phyloP scores from a whole-genome alignment of 2,329 filamentous ascomycete genomes.

The Colletotrichum incanum region DNA sequence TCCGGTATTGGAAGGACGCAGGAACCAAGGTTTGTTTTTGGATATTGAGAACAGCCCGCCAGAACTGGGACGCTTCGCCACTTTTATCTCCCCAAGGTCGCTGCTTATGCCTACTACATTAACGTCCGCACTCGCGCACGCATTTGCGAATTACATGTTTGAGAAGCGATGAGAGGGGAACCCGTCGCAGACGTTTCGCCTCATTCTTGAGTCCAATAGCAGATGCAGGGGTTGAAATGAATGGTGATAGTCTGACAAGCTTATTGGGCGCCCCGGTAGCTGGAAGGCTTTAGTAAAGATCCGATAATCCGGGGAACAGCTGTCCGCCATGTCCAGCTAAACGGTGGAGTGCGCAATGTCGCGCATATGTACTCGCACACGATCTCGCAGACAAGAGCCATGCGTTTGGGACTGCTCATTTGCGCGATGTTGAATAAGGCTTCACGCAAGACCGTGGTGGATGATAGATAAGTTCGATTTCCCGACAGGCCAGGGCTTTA shows the following conservation, averaged over 20 bases:
- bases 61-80: not conserved
- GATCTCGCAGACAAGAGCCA: not conserved
- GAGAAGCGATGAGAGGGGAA: not conserved
- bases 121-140: constrained; percentile 8
- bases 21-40: not conserved
- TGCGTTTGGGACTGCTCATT: not conserved
- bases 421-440: not conserved
- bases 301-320: constrained; percentile 26
- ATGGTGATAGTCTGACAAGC: not conserved
- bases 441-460: not conserved
- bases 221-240: not conserved
- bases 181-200: constrained; percentile 5
- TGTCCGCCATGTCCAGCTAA: constrained; percentile 33
- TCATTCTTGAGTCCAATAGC: constrained; percentile 24
- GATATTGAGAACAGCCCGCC: not conserved
- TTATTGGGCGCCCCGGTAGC: constrained; percentile 20
- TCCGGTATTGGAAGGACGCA: too few species aligned
- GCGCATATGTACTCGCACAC: constrained; percentile 19
- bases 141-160: constrained; percentile 27
- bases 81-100: constrained; percentile 2
- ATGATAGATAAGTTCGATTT: not conserved
- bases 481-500: too few species aligned
- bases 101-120: not conserved
- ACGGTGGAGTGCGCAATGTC: constrained; percentile 37
- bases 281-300: constrained; percentile 17